These are phyloP conservation scores for Tulasnella sp. DNA, from an alignment of 768 basidiomycete genomes.

Conservation along the genomic window DNA sequence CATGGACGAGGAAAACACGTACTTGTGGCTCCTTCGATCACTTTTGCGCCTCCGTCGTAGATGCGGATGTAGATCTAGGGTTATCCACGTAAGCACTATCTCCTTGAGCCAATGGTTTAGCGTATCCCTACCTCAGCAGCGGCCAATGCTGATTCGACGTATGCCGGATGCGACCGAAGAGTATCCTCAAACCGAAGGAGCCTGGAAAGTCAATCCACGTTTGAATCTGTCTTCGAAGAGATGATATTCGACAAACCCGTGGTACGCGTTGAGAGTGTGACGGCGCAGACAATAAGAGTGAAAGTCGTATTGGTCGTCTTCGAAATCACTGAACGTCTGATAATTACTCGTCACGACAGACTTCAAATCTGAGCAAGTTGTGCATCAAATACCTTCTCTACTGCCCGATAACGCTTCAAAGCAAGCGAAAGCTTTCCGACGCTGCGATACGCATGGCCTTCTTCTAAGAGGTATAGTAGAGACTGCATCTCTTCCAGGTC, in stretches of 20 bases:
- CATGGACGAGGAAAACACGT: not conserved
- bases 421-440: slow-evolving; percentile 73
- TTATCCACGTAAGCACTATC: slow-evolving; percentile 7
- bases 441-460: slow-evolving; percentile 70
- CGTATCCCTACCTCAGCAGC: slow-evolving; percentile 61
- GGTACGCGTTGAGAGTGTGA: slow-evolving; percentile 82
- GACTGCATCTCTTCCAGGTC: slow-evolving; percentile 98
- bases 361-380: not conserved
- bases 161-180: slow-evolving; percentile 74
- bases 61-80: slow-evolving; percentile 72
- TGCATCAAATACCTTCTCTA: slow-evolving; percentile 62
- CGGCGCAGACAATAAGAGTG: slow-evolving; percentile 92
- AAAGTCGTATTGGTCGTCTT: slow-evolving; percentile 98
- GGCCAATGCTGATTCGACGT: slow-evolving; percentile 70
- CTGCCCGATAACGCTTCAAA: slow-evolving; percentile 78
- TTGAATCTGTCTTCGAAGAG: no score
- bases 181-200: slow-evolving; percentile 81
- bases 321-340: slow-evolving; percentile 80
- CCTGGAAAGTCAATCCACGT: slow-evolving; percentile 48
- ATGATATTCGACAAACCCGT: slow-evolving; percentile 60
- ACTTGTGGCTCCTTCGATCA: slow-evolving; percentile 46
- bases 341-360: not conserved
- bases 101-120: slow-evolving; percentile 36
- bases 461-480: slow-evolving; percentile 79
- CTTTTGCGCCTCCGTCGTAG: slow-evolving; percentile 65